Percentiles rank a stretch among this genome's conserved stretches.
Conservation (phyloP, 108 stramenopile species). For the Discostella pseudostelligera region DNA sequence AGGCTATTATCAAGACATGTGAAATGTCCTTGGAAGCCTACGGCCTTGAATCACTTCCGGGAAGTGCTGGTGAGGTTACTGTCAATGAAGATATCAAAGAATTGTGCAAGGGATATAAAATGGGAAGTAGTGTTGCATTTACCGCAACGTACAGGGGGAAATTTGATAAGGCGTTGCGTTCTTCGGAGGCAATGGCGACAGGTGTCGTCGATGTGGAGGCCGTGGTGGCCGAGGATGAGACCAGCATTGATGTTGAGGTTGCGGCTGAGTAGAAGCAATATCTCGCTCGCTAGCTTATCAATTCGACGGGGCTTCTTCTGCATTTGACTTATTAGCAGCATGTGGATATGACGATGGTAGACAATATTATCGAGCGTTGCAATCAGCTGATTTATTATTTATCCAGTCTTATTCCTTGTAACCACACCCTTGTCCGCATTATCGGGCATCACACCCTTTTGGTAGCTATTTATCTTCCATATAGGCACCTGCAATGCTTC, state of each 20-base stretch:
- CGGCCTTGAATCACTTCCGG: constrained; percentile 67
- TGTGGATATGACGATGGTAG: too few species aligned
- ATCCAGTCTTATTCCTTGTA: constrained; percentile 11
- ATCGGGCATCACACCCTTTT: constrained; percentile 26
- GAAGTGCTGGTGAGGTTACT: constrained; percentile 58
- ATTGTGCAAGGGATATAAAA: constrained; percentile 75
- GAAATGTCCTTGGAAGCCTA: constrained; percentile 72
- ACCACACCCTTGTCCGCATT: not conserved
- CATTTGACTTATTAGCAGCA: too few species aligned
- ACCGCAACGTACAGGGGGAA: constrained; percentile 72
- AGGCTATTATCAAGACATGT: constrained; percentile 77
- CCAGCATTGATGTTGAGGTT: constrained; percentile 22
- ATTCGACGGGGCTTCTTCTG: too few species aligned
- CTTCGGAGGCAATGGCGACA: constrained; percentile 1
- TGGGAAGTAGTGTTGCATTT: constrained; percentile 66
- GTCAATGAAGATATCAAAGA: constrained; percentile 73
- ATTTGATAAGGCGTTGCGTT: constrained; percentile 37
- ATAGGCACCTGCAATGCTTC: constrained; percentile 25
- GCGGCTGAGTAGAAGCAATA: not conserved
- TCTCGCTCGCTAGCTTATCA: too few species aligned
- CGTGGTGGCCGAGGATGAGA: constrained; percentile 9
- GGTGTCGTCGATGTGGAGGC: constrained; percentile 46
- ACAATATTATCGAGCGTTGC: too few species aligned
- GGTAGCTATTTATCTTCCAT: constrained; percentile 36
- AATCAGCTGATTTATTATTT: not conserved